Conservation (phyloP, 495 filamentous ascomycete species). For the Hypoxylon fuscum region DNA sequence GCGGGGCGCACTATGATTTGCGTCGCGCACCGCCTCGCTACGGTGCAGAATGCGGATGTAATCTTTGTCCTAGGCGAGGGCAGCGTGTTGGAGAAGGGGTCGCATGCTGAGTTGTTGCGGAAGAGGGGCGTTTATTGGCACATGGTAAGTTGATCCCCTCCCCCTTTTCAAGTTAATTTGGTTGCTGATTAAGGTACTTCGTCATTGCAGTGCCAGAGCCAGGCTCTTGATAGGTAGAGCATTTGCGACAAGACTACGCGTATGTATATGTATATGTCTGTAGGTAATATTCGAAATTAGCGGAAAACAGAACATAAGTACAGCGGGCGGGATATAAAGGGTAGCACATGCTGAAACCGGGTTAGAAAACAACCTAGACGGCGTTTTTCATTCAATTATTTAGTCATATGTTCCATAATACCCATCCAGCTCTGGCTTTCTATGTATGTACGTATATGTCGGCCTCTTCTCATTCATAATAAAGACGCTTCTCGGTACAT, state of each 20-base stretch:
- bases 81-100: slow-evolving; percentile 65
- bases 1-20: slow-evolving; percentile 75
- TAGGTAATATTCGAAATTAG: not conserved
- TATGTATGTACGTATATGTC: slow-evolving; percentile 2
- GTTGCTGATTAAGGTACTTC: slow-evolving; percentile 1
- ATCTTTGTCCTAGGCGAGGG: slow-evolving; percentile 67
- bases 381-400: not conserved
- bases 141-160: slow-evolving; percentile 53
- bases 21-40: slow-evolving; percentile 72
- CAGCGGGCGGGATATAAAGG: not conserved
- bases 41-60: slow-evolving; percentile 67
- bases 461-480: not conserved
- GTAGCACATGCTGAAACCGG: not conserved
- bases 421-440: slow-evolving; percentile 13
- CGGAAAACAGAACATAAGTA: not conserved
- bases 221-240: slow-evolving; percentile 44
- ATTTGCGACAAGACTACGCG: too few relatives aligned
- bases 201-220: slow-evolving; percentile 39
- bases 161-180: not conserved
- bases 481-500: not conserved
- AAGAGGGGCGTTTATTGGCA: slow-evolving; percentile 63
- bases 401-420: slow-evolving; percentile 5
- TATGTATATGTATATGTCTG: too few relatives aligned
- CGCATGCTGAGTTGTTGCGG: slow-evolving; percentile 61
- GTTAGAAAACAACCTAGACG: not conserved